These are phyloP conservation scores for Angomonas deanei DNA, from an alignment of 208 protist species.

Conservation along the genomic window DNA sequence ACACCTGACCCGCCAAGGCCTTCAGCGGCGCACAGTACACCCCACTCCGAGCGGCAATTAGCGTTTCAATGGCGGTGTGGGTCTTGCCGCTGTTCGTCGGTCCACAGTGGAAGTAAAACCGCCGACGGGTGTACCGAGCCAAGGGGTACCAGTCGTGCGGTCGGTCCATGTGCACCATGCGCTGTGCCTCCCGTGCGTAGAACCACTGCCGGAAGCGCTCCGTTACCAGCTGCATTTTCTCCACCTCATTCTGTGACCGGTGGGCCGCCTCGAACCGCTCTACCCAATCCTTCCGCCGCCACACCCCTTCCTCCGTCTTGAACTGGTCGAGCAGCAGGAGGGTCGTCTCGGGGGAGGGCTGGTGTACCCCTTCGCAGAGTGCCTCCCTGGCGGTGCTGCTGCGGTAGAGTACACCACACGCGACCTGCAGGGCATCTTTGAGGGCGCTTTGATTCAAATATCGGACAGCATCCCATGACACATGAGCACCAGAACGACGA, in stretches of 20 bases:
- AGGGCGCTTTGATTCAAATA: background rate
- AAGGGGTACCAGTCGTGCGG: slow-evolving; percentile 85
- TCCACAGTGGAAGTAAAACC: slow-evolving; percentile 88
- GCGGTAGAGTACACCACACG: slow-evolving; percentile 49
- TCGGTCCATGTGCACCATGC: slow-evolving; percentile 50
- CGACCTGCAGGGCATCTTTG: slow-evolving; percentile 7
- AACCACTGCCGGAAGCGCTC: slow-evolving; percentile 58
- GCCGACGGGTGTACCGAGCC: slow-evolving; percentile 60
- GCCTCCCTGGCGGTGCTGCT: slow-evolving; percentile 37
- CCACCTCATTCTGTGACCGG: background rate
- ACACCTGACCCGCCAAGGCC: slow-evolving; percentile 92
- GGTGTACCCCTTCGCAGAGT: slow-evolving; percentile 52
- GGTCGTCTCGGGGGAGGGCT: slow-evolving; percentile 56
- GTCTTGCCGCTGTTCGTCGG: slow-evolving; percentile 96
- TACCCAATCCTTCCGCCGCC: slow-evolving; percentile 20
- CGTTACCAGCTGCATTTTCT: slow-evolving; percentile 25
- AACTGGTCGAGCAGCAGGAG: slow-evolving; percentile 52
- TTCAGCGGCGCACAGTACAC: slow-evolving; percentile 94
- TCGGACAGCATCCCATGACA: too few relatives aligned
- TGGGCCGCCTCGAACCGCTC: slow-evolving; percentile 10
- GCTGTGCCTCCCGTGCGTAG: slow-evolving; percentile 41
- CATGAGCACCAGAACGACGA: too few relatives aligned
- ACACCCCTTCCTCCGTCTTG: slow-evolving; percentile 24
- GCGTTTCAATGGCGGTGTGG: slow-evolving; percentile 68
- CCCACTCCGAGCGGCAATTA: slow-evolving; percentile 57